These are phyloP conservation scores for Calonectria hawksworthii DNA, from an alignment of 2,329 filamentous ascomycete genomes.

Conservation along the genomic window DNA sequence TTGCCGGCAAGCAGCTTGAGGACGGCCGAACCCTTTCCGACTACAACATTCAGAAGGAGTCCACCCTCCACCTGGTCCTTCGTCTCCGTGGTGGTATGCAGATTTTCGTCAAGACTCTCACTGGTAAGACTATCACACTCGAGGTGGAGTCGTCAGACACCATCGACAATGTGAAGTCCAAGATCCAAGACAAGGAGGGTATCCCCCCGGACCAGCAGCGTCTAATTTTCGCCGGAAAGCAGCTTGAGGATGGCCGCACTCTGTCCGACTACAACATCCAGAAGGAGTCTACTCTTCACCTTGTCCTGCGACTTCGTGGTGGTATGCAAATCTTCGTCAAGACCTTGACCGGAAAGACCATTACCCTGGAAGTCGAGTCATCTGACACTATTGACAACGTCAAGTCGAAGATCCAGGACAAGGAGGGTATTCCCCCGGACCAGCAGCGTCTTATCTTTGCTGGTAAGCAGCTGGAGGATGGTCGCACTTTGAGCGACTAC, in stretches of 20 bases:
- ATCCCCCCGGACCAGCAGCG: slow-evolving; percentile 97
- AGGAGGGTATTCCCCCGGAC: slow-evolving; percentile 96
- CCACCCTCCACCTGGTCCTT: slow-evolving; percentile 86
- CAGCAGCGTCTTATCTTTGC: slow-evolving; percentile 97
- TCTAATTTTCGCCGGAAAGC: slow-evolving; percentile 93
- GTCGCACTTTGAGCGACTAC: slow-evolving; percentile 90
- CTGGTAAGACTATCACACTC: slow-evolving; percentile 94
- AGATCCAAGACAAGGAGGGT: slow-evolving; percentile 95
- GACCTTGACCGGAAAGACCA: slow-evolving; percentile 94
- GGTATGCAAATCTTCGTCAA: slow-evolving; percentile 86
- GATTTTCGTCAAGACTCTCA: slow-evolving; percentile 89
- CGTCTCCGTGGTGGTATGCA: slow-evolving; percentile 93
- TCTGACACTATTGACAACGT: slow-evolving; percentile 97
- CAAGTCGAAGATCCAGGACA: slow-evolving; percentile 98
- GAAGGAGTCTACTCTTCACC: slow-evolving; percentile 86
- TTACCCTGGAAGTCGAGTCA: slow-evolving; percentile 91
- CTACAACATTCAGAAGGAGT: slow-evolving; percentile 98
- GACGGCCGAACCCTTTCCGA: slow-evolving; percentile 91
- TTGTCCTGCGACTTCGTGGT: slow-evolving; percentile 86
- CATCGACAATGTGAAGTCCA: slow-evolving; percentile 94
- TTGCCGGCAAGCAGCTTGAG: slow-evolving; percentile 95
- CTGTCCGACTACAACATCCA: slow-evolving; percentile 98
- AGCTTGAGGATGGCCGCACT: slow-evolving; percentile 92
- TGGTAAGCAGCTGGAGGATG: slow-evolving; percentile 96
- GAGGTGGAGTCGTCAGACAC: slow-evolving; percentile 92